phyloP scores from a whole-genome alignment of 495 filamentous ascomycete species.

The Viridothelium virens region DNA sequence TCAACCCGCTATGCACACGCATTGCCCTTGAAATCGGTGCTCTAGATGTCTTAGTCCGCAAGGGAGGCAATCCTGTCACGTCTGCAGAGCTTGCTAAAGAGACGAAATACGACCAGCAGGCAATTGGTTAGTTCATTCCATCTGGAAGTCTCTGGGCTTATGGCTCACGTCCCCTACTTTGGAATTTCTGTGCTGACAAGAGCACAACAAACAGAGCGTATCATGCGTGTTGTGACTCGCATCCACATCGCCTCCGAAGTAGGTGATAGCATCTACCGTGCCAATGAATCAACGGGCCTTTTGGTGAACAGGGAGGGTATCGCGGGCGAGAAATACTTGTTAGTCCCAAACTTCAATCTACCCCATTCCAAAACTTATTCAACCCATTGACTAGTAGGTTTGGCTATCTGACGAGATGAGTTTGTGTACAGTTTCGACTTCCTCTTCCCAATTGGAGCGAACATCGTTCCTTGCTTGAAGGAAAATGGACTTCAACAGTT shows the following conservation, averaged over 20 bases:
- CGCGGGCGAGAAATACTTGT: slow-evolving; percentile 10
- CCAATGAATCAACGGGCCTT: slow-evolving; percentile 12
- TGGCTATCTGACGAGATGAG: neutral
- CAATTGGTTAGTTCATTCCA: neutral
- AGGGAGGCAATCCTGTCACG: neutral
- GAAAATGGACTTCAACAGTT: slow-evolving; percentile 11
- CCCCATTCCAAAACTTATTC: no score
- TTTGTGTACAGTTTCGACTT: slow-evolving; percentile 10
- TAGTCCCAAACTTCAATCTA: no score
- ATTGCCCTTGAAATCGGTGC: slow-evolving; percentile 15
- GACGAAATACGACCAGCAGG: neutral
- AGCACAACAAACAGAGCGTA: neutral
- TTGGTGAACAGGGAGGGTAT: neutral
- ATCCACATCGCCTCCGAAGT: slow-evolving; percentile 7
- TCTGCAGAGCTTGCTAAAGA: slow-evolving; percentile 13
- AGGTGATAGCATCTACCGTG: slow-evolving; percentile 5
- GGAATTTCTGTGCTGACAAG: neutral
- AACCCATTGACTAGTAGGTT: no score
- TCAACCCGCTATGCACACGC: slow-evolving; percentile 5
- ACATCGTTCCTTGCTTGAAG: slow-evolving; percentile 10
- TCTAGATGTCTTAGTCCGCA: neutral
- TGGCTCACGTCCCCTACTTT: neutral
- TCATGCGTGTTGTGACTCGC: slow-evolving; percentile 14
- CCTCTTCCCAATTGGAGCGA: slow-evolving; percentile 4
- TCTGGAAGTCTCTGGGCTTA: neutral